Base-by-base conservation (phyloP, 23 red algal species). In the Chondrus crispus region DNA sequence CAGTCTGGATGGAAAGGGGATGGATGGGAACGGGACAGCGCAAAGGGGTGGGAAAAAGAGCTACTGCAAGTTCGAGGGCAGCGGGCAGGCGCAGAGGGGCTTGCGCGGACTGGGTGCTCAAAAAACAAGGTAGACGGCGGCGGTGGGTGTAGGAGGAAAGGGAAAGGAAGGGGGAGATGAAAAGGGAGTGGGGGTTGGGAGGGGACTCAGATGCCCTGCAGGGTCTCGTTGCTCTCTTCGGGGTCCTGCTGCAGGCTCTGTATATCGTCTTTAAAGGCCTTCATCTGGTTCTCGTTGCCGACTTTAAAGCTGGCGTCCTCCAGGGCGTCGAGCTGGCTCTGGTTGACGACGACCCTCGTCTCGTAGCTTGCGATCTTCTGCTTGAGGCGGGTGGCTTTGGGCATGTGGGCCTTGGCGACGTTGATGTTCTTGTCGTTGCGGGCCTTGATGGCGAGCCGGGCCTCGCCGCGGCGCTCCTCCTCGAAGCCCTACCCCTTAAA, bases 121-220 rank as follows among this genome's bases (percentile, higher is more conserved):
- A n/a, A n/a, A n/a, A n/a, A n/a, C n/a, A n/a, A n/a, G n/a, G n/a
- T n/a, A n/a, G n/a, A n/a, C n/a, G n/a, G n/a, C n/a, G n/a, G n/a
- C n/a, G n/a, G n/a, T n/a, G n/a, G n/a, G n/a, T n/a, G n/a, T n/a
- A n/a, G n/a, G n/a, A n/a, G n/a, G n/a, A n/a, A n/a, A n/a, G n/a
- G n/a, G n/a, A n/a, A n/a, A n/a, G n/a, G n/a, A n/a, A n/a, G n/a
- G n/a, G n/a, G n/a, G n/a, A n/a, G n/a, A n/a, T n/a, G n/a, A n/a
- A n/a, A n/a, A n/a, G n/a, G n/a, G n/a, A n/a, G n/a, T n/a, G n/a
- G n/a, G n/a, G n/a, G n/a, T n/a, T n/a, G n/a, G n/a, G n/a, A n/a
- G n/a, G n/a, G n/a, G n/a, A n/a, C n/a, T n/a, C n/a, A n/a, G n/a
- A 55, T 54, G 57, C 80, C 68, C 52, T 90, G 87, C 41, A 90